Evolutionary conservation across 164 flowering plant genomes (phyloP).

Genomic region (Vitis rupestris): DNA sequence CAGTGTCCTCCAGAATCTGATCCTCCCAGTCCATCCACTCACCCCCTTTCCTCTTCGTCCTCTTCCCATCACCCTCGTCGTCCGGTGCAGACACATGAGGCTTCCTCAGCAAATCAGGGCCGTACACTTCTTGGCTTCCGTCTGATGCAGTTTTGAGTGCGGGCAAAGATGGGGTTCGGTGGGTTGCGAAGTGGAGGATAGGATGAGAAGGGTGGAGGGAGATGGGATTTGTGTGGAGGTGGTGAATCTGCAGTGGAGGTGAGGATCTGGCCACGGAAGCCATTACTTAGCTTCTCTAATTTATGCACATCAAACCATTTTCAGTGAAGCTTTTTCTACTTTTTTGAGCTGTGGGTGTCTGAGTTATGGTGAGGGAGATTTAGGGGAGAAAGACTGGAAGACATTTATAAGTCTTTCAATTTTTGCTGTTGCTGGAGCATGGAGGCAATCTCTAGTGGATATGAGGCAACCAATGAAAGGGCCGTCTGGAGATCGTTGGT

Average conservation of each 20-base stretch:
- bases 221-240: constrained; percentile 13
- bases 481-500: too few species aligned
- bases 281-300: constrained; percentile 7
- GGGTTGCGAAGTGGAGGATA: constrained; percentile 4
- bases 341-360: too few species aligned
- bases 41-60: constrained; percentile 17
- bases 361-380: too few species aligned
- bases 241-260: constrained; percentile 12
- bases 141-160: constrained; percentile 32
- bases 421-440: too few species aligned
- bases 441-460: too few species aligned
- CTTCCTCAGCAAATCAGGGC: constrained; percentile 49
- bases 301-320: too few species aligned
- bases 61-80: constrained; percentile 9
- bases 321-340: too few species aligned
- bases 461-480: too few species aligned
- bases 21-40: constrained; percentile 79
- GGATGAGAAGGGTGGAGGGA: constrained; percentile 10
- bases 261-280: constrained; percentile 18
- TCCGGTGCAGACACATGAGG: constrained; percentile 34
- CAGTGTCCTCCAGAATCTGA: constrained; percentile 88
- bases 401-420: too few species aligned
- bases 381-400: too few species aligned
- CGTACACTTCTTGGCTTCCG: constrained; percentile 28
- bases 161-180: constrained; percentile 3